These are phyloP conservation scores for Fomes fomentarius DNA, from an alignment of 1,284 basidiomycete species.

Conservation along the genomic window DNA sequence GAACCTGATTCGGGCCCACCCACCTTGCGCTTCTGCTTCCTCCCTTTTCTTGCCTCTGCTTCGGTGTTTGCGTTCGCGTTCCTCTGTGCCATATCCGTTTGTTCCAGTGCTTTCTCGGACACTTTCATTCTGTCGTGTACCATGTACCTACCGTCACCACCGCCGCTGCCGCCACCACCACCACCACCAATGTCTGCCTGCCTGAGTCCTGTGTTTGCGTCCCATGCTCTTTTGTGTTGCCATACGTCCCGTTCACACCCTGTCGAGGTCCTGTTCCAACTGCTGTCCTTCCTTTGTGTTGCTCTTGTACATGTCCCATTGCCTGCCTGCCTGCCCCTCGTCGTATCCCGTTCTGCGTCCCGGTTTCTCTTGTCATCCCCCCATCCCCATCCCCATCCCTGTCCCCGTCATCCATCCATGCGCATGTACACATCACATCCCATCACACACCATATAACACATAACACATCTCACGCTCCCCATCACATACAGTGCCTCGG, in stretches of 20 bases:
- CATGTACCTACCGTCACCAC: background rate
- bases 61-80: background rate
- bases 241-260: constrained; percentile 18
- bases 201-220: background rate
- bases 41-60: background rate
- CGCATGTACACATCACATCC: constrained; percentile 2
- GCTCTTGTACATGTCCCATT: background rate
- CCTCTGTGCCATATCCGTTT: background rate
- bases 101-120: constrained; percentile 13
- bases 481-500: background rate
- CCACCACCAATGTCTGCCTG: too few relatives aligned
- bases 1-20: too few relatives aligned
- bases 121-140: constrained; percentile 1
- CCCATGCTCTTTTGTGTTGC: constrained; percentile 1
- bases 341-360: background rate
- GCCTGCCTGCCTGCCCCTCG: background rate
- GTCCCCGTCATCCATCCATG: background rate
- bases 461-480: constrained; percentile 2
- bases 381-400: constrained; percentile 2
- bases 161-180: too few relatives aligned
- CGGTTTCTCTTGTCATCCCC: background rate
- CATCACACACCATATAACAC: background rate
- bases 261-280: constrained; percentile 8
- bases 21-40: background rate
- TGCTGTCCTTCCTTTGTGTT: constrained; percentile 9